Conservation (phyloP, 2,329 filamentous ascomycete species). For the Epichloe gansuensis region DNA sequence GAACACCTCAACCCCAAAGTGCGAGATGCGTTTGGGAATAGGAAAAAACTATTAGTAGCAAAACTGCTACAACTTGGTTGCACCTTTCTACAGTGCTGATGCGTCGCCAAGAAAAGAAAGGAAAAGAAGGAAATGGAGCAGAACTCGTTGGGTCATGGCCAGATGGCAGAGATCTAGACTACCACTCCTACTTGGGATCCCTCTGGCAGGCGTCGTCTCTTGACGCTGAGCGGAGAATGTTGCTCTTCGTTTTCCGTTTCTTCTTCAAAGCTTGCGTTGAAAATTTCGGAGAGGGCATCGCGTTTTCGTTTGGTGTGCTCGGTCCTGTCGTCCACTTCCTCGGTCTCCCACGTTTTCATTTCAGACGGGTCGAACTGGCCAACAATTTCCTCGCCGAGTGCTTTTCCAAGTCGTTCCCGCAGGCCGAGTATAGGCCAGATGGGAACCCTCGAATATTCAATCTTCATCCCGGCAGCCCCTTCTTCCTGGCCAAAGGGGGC, state of each 20-base stretch:
- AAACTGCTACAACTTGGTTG: not conserved
- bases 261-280: constrained; percentile 30
- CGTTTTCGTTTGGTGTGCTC: constrained; percentile 21
- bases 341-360: constrained; percentile 33
- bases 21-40: not conserved
- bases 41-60: not conserved
- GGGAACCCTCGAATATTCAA: constrained; percentile 36
- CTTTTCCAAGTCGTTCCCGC: constrained; percentile 41
- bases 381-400: constrained; percentile 38
- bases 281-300: constrained; percentile 23
- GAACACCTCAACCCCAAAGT: not conserved
- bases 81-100: too few relatives aligned
- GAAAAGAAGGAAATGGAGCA: not conserved
- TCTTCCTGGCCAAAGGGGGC: constrained; percentile 18
- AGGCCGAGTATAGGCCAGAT: constrained; percentile 44
- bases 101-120: not conserved
- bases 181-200: constrained; percentile 19
- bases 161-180: constrained; percentile 9
- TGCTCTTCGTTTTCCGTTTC: constrained; percentile 24
- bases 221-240: constrained; percentile 14
- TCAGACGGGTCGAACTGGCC: constrained; percentile 26
- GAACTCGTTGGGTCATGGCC: not conserved
- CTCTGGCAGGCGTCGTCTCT: constrained; percentile 23
- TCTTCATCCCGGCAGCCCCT: constrained; percentile 25
- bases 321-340: constrained; percentile 18